Conservation (phyloP, 2,329 filamentous ascomycete genomes). For the Polytolypa hystricis region DNA sequence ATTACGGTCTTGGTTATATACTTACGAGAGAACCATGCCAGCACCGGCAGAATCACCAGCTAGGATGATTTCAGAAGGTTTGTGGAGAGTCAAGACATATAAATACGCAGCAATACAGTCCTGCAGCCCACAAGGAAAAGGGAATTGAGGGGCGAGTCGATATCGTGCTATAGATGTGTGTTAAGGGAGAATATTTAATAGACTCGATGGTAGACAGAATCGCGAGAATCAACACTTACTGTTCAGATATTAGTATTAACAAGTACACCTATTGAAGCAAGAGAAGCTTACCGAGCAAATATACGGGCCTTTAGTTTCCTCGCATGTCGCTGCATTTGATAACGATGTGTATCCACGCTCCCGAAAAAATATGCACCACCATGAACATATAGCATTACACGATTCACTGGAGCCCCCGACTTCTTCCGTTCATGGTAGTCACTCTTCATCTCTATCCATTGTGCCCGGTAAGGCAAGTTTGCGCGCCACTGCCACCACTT, state of each 20-base stretch:
- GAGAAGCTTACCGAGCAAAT: conserved; percentile 51
- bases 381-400: conserved; percentile 88
- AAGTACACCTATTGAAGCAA: too few species aligned
- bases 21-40: conserved; percentile 65
- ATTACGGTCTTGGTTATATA: conserved; percentile 4
- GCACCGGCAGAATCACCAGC: conserved; percentile 90
- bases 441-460: conserved; percentile 93
- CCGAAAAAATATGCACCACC: conserved; percentile 95
- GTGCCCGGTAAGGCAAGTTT: conserved; percentile 57
- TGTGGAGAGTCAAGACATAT: conserved; percentile 63
- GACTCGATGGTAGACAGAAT: too few species aligned
- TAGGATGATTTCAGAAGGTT: conserved; percentile 71
- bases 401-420: conserved; percentile 47
- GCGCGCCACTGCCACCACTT: conserved; percentile 83
- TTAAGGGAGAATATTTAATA: too few species aligned
- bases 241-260: too few species aligned
- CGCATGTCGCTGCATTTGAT: conserved; percentile 93
- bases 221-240: too few species aligned
- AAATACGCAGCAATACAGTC: conserved; percentile 86
- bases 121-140: conserved; percentile 84
- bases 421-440: conserved; percentile 65
- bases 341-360: conserved; percentile 91
- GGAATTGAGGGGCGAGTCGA: conserved; percentile 82
- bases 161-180: conserved; percentile 66
- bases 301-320: conserved; percentile 85